phyloP scores from a whole-genome alignment of 2,329 filamentous ascomycete species.

The Pezicula neosporulosa region DNA sequence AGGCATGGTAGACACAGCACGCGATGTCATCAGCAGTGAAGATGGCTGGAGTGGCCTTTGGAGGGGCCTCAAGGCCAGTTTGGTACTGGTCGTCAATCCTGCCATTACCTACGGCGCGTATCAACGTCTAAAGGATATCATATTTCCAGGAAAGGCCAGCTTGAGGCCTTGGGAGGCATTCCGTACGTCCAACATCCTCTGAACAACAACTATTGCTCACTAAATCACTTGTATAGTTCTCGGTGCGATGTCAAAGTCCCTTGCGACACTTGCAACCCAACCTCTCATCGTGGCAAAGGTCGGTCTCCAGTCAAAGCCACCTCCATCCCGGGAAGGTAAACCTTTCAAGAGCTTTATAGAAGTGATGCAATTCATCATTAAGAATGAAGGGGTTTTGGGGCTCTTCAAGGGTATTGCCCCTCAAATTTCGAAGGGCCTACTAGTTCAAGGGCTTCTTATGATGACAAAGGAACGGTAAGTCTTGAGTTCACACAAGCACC shows the following conservation, averaged over 20 bases:
- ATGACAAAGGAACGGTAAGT: conserved; percentile 94
- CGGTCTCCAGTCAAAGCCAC: conserved; percentile 89
- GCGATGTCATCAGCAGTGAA: conserved; percentile 84
- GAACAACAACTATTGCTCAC: neutral
- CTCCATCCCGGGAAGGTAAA: conserved; percentile 77
- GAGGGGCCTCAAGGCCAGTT: conserved; percentile 91
- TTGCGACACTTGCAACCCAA: conserved; percentile 90
- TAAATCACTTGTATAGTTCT: conserved; percentile 56
- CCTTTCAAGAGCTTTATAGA: conserved; percentile 92
- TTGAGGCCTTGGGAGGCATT: conserved; percentile 88
- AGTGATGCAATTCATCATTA: conserved; percentile 90
- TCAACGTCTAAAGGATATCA: conserved; percentile 73
- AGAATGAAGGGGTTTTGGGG: conserved; percentile 79
- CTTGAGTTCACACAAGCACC: conserved; percentile 3
- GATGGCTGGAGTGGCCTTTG: conserved; percentile 88
- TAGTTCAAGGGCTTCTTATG: conserved; percentile 96
- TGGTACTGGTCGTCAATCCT: conserved; percentile 93
- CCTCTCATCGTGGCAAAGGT: conserved; percentile 98
- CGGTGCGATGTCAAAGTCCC: conserved; percentile 85
- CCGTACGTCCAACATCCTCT: conserved; percentile 54
- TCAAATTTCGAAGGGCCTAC: conserved; percentile 85
- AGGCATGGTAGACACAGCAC: conserved; percentile 80
- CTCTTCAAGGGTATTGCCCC: conserved; percentile 97
- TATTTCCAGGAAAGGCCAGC: conserved; percentile 75
- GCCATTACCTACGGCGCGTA: conserved; percentile 98